A percentile compares a stretch with the other conserved stretches of the same genome.
These are phyloP conservation scores for Hermanozyma aechmeae DNA, from an alignment of 805 yeast species.

Conservation along the genomic window DNA sequence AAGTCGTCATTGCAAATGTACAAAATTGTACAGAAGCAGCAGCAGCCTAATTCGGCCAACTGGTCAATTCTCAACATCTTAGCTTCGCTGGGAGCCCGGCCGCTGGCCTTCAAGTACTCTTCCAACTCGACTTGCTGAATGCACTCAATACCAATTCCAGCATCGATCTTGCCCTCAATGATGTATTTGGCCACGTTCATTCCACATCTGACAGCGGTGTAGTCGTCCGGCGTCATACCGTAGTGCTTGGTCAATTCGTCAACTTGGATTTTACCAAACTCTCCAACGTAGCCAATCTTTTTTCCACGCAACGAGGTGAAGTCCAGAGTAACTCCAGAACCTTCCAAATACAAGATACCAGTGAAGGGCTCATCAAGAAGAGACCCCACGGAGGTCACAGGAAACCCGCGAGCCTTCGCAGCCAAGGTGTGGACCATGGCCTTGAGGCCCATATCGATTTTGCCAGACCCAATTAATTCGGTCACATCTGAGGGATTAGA, in stretches of 20 bases:
- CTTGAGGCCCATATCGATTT: constrained; percentile 49
- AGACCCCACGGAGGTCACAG: constrained; percentile 48
- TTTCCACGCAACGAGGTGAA: constrained; percentile 45
- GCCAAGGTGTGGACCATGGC: constrained; percentile 56
- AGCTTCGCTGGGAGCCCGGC: constrained; percentile 37
- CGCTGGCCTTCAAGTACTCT: constrained; percentile 35
- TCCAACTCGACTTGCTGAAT: constrained; percentile 52
- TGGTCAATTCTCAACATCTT: constrained; percentile 49
- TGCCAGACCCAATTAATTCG: constrained; percentile 47
- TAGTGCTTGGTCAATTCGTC: constrained; percentile 48
- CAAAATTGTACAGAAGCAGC: constrained; percentile 49
- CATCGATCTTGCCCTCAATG: constrained; percentile 46
- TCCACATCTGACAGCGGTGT: constrained; percentile 50
- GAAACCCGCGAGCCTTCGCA: constrained; percentile 50
- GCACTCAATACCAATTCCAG: constrained; percentile 52
- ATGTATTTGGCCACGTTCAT: constrained; percentile 51
- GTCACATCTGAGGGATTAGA: constrained; percentile 52
- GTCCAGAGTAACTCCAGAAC: constrained; percentile 42
- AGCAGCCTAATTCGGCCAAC: constrained; percentile 48
- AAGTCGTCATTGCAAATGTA: constrained; percentile 45
- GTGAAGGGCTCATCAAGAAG: constrained; percentile 51
- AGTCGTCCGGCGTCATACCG: constrained; percentile 47
- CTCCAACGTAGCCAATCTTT: constrained; percentile 49
- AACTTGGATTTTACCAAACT: constrained; percentile 49
- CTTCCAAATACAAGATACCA: constrained; percentile 43